Evolutionary conservation across 805 yeast species (phyloP).

Genomic region (Clavispora phyllophila): DNA sequence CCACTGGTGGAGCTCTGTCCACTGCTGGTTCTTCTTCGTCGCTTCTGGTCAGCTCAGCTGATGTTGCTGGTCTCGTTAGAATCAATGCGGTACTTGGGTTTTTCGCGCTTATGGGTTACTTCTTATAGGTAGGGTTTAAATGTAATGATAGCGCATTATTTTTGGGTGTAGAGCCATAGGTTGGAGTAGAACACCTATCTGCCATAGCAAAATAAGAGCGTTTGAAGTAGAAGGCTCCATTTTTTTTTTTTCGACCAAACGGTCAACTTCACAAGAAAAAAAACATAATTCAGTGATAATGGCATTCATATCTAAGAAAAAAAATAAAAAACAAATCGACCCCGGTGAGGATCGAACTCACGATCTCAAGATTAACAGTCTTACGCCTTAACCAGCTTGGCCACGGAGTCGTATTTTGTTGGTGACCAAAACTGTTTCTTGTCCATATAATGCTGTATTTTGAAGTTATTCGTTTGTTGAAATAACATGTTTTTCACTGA

Average conservation of each 20-base stretch:
- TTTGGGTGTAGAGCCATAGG: too few species aligned
- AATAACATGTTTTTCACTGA: too few species aligned
- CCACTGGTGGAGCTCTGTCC: slow-evolving; percentile 1
- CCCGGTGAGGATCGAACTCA: slow-evolving; percentile 21
- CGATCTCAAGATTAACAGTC: slow-evolving; percentile 21
- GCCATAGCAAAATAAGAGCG: too few species aligned
- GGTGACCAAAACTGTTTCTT: background rate
- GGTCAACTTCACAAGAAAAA: too few species aligned
- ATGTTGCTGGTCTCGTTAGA: background rate
- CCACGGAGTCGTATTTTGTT: slow-evolving; percentile 14
- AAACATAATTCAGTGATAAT: too few species aligned
- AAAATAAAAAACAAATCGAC: slow-evolving; percentile 8
- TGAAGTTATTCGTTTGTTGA: background rate
- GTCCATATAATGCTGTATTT: background rate
- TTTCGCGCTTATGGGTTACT: background rate
- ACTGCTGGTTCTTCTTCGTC: background rate
- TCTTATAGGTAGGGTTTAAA: background rate
- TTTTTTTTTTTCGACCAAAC: too few species aligned
- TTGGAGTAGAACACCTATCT: too few species aligned
- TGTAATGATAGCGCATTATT: background rate
- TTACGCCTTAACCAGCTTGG: slow-evolving; percentile 20
- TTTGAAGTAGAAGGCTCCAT: too few species aligned
- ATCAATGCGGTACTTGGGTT: background rate
- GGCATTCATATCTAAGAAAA: too few species aligned
- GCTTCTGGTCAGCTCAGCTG: background rate